These are phyloP conservation scores for Eimeria praecox DNA, from an alignment of 169 alveolate genomes.

Conservation along the genomic window DNA sequence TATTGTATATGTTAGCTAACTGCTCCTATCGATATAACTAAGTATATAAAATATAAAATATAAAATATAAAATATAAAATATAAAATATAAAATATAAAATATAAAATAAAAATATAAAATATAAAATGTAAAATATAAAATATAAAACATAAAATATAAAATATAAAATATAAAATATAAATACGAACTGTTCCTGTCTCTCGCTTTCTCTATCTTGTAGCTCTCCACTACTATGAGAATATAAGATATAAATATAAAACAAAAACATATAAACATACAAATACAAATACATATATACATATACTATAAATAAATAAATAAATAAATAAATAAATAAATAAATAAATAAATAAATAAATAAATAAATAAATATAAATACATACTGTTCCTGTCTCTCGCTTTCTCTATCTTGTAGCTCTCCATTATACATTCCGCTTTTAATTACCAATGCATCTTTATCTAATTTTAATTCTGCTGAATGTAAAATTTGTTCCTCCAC, in stretches of 20 bases:
- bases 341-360: no score
- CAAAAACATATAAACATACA: no score
- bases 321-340: no score
- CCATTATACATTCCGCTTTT: slow-evolving; percentile 87
- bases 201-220: slow-evolving; percentile 68
- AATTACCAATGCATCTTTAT: slow-evolving; percentile 88
- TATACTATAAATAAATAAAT: background rate
- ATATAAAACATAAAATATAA: background rate
- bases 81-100: no score
- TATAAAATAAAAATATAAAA: background rate
- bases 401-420: slow-evolving; percentile 72
- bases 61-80: no score
- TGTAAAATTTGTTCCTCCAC: slow-evolving; percentile 97
- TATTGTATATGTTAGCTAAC: no score
- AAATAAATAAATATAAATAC: background rate
- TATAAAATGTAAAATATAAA: no score
- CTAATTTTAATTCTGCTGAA: slow-evolving; percentile 91
- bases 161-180: background rate
- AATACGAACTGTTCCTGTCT: slow-evolving; percentile 65
- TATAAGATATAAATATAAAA: no score
- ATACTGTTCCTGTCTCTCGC: slow-evolving; percentile 69
- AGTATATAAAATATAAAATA: no score
- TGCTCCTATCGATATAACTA: no score
- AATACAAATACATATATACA: no score
- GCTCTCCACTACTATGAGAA: slow-evolving; percentile 85